A percentile compares a stretch with the other conserved stretches of the same genome.
Evolutionary conservation across 75 land plant genomes (phyloP).

Genomic region (Cryptomeria japonica): DNA sequence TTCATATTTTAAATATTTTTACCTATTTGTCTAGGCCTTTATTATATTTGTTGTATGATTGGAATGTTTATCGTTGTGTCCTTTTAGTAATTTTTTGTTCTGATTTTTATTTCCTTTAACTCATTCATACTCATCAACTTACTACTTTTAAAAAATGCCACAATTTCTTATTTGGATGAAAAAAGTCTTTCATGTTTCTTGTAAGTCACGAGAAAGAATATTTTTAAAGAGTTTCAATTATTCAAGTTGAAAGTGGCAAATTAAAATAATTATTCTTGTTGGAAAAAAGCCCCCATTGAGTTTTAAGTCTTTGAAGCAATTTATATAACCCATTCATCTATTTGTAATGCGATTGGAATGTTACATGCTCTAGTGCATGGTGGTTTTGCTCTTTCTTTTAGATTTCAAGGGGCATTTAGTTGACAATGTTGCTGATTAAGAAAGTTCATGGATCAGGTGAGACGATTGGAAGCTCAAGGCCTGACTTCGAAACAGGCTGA

Average conservation of each 20-base stretch:
- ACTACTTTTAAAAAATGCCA: neutral
- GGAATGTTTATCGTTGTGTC: neutral
- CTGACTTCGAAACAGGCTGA: slow-evolving; percentile 87
- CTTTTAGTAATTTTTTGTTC: neutral
- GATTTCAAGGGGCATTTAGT: neutral
- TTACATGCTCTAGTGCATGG: neutral
- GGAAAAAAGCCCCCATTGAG: neutral
- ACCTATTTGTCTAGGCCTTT: neutral
- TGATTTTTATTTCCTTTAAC: neutral
- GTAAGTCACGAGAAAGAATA: neutral
- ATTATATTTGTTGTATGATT: neutral
- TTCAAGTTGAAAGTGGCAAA: neutral
- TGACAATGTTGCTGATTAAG: neutral
- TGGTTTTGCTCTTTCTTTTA: neutral
- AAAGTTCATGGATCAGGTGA: slow-evolving; percentile 38
- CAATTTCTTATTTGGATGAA: neutral
- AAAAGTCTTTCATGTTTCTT: neutral
- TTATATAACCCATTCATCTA: neutral
- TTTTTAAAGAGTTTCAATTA: neutral
- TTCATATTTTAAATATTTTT: neutral
- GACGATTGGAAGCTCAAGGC: slow-evolving; percentile 77
- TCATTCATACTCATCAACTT: neutral
- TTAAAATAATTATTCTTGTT: neutral
- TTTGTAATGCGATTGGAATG: neutral
- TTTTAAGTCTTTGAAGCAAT: neutral